phyloP scores from a whole-genome alignment of 495 filamentous ascomycete genomes.

The Neurospora terricola region DNA sequence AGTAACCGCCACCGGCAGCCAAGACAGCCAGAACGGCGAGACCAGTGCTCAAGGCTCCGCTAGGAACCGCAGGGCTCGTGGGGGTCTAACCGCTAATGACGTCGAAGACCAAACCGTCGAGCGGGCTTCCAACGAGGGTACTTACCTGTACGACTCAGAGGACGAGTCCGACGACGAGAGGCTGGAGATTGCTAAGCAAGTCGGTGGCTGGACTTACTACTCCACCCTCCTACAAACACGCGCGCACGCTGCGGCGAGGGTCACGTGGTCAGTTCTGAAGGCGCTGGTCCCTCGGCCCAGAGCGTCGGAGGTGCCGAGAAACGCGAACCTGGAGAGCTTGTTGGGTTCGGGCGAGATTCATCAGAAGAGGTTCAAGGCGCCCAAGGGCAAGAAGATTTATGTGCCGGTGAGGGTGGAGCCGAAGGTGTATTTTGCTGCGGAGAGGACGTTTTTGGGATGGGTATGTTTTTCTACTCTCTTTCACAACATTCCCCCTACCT shows the following conservation, averaged over 20 bases:
- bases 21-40: constrained; percentile 20
- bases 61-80: constrained; percentile 33
- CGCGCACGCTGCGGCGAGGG: constrained; percentile 22
- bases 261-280: constrained; percentile 35
- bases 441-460: constrained; percentile 94
- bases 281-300: constrained; percentile 48
- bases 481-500: too few species aligned
- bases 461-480: constrained; percentile 27
- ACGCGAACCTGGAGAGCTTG: constrained; percentile 36
- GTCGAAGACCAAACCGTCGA: constrained; percentile 38
- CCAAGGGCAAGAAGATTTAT: constrained; percentile 85
- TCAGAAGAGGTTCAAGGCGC: constrained; percentile 66
- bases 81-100: constrained; percentile 23
- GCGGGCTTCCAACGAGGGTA: constrained; percentile 44
- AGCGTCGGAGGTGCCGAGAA: constrained; percentile 48
- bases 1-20: neutral
- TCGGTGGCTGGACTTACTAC: constrained; percentile 64
- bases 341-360: constrained; percentile 42
- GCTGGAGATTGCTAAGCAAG: constrained; percentile 60
- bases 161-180: constrained; percentile 62
- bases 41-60: constrained; percentile 21
- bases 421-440: constrained; percentile 94
- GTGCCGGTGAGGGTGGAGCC: constrained; percentile 94
- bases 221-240: constrained; percentile 36
- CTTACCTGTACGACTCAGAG: constrained; percentile 92